Evolutionary conservation across 805 yeast species (phyloP).

Genomic region (Candida qinlingensis): DNA sequence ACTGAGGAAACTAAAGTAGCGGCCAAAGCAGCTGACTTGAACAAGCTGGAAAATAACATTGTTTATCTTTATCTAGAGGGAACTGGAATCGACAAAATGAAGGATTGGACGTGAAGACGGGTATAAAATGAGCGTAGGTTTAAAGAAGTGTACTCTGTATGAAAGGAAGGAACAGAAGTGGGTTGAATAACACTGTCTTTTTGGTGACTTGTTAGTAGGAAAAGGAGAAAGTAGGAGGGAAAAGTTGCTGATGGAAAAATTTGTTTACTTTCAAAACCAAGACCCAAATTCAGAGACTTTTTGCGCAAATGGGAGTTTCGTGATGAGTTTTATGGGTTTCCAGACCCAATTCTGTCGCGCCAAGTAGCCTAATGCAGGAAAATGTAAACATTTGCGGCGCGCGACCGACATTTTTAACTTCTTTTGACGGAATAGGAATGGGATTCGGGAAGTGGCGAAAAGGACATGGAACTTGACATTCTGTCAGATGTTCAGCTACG

Average conservation of each 20-base stretch:
- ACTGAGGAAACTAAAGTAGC: slow-evolving; percentile 33
- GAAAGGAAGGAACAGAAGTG: slow-evolving; percentile 29
- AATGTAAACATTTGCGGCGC: not conserved
- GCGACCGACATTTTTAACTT: not conserved
- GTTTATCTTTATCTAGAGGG: not conserved
- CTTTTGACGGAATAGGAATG: not conserved
- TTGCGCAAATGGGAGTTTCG: not conserved
- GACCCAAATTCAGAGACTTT: not conserved
- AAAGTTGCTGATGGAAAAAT: slow-evolving; percentile 1
- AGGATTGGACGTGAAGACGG: too few relatives aligned
- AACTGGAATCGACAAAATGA: not conserved
- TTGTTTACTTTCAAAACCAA: slow-evolving; percentile 3
- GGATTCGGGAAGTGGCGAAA: too few relatives aligned
- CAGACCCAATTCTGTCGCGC: not conserved
- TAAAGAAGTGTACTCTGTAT: slow-evolving; percentile 22
- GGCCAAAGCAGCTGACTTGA: slow-evolving; percentile 34
- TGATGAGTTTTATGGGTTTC: not conserved
- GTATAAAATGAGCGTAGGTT: slow-evolving; percentile 7
- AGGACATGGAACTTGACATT: too few relatives aligned
- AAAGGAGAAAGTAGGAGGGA: not conserved
- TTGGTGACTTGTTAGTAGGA: not conserved
- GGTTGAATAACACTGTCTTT: slow-evolving; percentile 10
- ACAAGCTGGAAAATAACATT: slow-evolving; percentile 48
- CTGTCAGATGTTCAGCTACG: too few relatives aligned
- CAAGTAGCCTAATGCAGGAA: not conserved